Evolutionary conservation across 495 filamentous ascomycete species (phyloP).

Genomic region (Aspergillus homomorphus): DNA sequence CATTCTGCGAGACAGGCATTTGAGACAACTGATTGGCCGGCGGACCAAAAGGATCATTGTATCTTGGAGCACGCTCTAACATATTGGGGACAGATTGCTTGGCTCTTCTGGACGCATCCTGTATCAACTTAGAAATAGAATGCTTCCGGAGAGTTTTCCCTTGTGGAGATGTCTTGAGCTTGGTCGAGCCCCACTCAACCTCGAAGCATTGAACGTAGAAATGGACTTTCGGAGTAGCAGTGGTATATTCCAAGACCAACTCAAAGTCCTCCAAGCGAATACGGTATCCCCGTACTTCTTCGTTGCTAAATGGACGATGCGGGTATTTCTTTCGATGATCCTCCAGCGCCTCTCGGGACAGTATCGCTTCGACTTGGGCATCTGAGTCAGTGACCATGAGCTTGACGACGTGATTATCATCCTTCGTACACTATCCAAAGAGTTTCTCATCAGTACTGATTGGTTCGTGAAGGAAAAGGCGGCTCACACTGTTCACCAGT

Average conservation of each 20-base stretch:
- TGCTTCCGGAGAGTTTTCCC: slow-evolving; percentile 20
- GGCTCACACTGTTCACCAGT: slow-evolving; percentile 25
- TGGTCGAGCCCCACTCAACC: slow-evolving; percentile 27
- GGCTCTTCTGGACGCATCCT: not conserved
- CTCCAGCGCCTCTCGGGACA: slow-evolving; percentile 26
- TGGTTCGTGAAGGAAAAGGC: not conserved
- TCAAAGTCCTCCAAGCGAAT: slow-evolving; percentile 40
- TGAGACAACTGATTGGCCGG: not conserved
- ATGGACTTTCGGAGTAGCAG: slow-evolving; percentile 23
- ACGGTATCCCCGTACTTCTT: slow-evolving; percentile 25
- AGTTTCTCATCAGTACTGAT: slow-evolving; percentile 8
- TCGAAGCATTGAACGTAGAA: slow-evolving; percentile 38
- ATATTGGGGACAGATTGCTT: slow-evolving; percentile 1
- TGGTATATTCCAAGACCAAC: slow-evolving; percentile 35
- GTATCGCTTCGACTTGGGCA: slow-evolving; percentile 37
- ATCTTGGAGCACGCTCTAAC: not conserved
- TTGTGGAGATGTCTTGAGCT: slow-evolving; percentile 23
- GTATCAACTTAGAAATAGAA: slow-evolving; percentile 19
- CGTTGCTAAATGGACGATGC: slow-evolving; percentile 17
- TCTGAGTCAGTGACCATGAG: slow-evolving; percentile 38
- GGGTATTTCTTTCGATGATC: slow-evolving; percentile 15
- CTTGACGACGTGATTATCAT: slow-evolving; percentile 11
- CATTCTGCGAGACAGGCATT: slow-evolving; percentile 5
- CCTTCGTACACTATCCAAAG: slow-evolving; percentile 24
- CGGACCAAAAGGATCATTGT: slow-evolving; percentile 3